Conservation (phyloP, 768 basidiomycete species). For the Lactifluus subvellereus region DNA sequence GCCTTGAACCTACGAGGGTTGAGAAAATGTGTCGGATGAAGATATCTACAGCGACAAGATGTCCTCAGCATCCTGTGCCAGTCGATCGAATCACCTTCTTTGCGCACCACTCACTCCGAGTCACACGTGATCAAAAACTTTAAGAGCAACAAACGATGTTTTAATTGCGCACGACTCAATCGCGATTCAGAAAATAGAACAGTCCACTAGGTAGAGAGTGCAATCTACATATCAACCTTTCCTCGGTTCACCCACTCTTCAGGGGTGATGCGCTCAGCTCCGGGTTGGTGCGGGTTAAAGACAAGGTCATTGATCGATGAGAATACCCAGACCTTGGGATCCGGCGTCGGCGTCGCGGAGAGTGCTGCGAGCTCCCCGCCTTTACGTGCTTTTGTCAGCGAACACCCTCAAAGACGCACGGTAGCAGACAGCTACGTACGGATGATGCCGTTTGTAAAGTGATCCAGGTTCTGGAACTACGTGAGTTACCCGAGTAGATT, state of each 20-base stretch:
- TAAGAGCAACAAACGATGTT: neutral
- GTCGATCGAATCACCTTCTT: neutral
- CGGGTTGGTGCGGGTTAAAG: slow-evolving; percentile 35
- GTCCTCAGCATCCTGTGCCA: slow-evolving; percentile 8
- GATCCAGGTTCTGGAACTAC: slow-evolving; percentile 51
- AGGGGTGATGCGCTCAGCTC: slow-evolving; percentile 43
- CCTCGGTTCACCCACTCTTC: slow-evolving; percentile 55
- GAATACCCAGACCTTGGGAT: slow-evolving; percentile 57
- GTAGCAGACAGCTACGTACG: slow-evolving; percentile 34
- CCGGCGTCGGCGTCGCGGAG: slow-evolving; percentile 54
- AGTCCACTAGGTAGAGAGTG: slow-evolving; percentile 17
- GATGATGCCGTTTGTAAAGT: slow-evolving; percentile 66
- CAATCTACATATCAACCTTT: slow-evolving; percentile 38
- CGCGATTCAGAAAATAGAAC: neutral
- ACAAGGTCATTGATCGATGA: slow-evolving; percentile 52
- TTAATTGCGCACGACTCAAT: neutral
- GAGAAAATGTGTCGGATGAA: neutral
- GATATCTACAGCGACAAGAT: slow-evolving; percentile 1
- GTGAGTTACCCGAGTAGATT: slow-evolving; percentile 10
- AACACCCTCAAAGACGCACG: neutral
- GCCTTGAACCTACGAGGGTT: slow-evolving; percentile 14
- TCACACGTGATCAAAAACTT: slow-evolving; percentile 4
- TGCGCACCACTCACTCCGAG: no score
- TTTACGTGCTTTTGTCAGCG: slow-evolving; percentile 24
- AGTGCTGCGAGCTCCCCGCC: slow-evolving; percentile 59